Evolutionary conservation across 2,329 filamentous ascomycete genomes (phyloP).

Genomic region (Aspergillus udagawae): DNA sequence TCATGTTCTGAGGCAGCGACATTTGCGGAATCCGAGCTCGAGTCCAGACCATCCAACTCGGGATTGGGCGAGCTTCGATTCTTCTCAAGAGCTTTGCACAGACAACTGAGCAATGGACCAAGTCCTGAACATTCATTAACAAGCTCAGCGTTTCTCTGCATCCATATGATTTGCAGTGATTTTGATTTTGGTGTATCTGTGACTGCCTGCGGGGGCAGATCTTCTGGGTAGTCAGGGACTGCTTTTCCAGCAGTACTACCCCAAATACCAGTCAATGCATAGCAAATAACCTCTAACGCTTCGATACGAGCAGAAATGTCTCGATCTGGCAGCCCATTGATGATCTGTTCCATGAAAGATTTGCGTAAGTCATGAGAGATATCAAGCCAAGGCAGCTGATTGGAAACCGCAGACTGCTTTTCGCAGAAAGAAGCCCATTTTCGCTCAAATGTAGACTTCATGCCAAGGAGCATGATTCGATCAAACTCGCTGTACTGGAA

Average conservation of each 20-base stretch:
- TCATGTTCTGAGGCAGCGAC: constrained; percentile 37
- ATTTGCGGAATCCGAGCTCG: constrained; percentile 30
- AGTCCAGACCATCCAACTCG: constrained; percentile 24
- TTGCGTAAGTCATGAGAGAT: constrained; percentile 51
- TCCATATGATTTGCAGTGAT: constrained; percentile 46
- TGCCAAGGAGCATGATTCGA: constrained; percentile 70
- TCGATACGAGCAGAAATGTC: constrained; percentile 42
- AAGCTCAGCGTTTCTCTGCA: constrained; percentile 39
- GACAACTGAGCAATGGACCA: constrained; percentile 31
- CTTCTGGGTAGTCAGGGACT: constrained; percentile 26
- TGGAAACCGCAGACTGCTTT: constrained; percentile 27
- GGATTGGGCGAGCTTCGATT: constrained; percentile 22
- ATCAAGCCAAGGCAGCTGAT: constrained; percentile 61
- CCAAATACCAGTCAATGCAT: constrained; percentile 66
- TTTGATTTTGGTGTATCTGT: constrained; percentile 45
- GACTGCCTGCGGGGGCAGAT: constrained; percentile 34
- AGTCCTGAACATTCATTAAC: constrained; percentile 36
- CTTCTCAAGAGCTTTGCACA: constrained; percentile 39
- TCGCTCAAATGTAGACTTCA: constrained; percentile 72
- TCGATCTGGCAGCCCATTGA: constrained; percentile 34
- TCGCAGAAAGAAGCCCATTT: constrained; percentile 62
- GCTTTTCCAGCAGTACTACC: constrained; percentile 57
- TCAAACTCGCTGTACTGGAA: constrained; percentile 89
- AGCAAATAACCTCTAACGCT: constrained; percentile 45
- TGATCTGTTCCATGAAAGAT: constrained; percentile 37